Evolutionary conservation across 2,329 filamentous ascomycete species (phyloP).

Genomic region (Hymenoscyphus salicellus): DNA sequence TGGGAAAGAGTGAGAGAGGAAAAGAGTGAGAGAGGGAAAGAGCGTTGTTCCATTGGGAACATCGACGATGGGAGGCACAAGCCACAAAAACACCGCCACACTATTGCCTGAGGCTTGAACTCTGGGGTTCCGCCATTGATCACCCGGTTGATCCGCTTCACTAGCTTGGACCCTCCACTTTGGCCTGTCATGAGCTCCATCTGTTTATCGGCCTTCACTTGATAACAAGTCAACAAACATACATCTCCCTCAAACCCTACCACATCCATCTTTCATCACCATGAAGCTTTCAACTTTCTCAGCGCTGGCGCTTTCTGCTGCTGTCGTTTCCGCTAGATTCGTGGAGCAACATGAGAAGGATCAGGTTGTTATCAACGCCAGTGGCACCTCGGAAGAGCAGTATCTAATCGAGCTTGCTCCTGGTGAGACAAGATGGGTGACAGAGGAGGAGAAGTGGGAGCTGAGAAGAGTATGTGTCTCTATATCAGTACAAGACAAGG

Average conservation of each 20-base stretch:
- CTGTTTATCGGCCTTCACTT: background rate
- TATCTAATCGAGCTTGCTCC: constrained; percentile 83
- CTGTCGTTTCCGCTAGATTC: constrained; percentile 53
- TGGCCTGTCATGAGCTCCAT: background rate
- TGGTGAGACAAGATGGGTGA: constrained; percentile 80
- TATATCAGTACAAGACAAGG: background rate
- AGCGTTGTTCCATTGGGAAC: too few relatives aligned
- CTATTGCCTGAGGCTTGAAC: too few relatives aligned
- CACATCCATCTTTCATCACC: background rate
- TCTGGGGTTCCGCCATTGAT: too few relatives aligned
- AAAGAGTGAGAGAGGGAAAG: too few relatives aligned
- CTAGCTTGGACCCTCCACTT: background rate
- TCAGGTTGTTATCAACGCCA: constrained; percentile 46
- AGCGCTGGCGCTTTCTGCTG: constrained; percentile 54
- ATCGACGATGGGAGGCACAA: too few relatives aligned
- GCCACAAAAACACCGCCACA: too few relatives aligned
- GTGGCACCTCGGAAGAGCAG: constrained; percentile 44
- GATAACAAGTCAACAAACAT: background rate
- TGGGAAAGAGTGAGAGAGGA: too few relatives aligned
- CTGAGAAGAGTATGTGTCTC: constrained; percentile 66
- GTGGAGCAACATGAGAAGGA: constrained; percentile 51
- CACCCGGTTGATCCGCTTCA: background rate
- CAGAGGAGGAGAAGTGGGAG: constrained; percentile 93
- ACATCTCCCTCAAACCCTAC: background rate
- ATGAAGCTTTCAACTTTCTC: constrained; percentile 53